Base-by-base conservation (phyloP, 2,329 filamentous ascomycete genomes). In the Colletotrichum sp. region DNA sequence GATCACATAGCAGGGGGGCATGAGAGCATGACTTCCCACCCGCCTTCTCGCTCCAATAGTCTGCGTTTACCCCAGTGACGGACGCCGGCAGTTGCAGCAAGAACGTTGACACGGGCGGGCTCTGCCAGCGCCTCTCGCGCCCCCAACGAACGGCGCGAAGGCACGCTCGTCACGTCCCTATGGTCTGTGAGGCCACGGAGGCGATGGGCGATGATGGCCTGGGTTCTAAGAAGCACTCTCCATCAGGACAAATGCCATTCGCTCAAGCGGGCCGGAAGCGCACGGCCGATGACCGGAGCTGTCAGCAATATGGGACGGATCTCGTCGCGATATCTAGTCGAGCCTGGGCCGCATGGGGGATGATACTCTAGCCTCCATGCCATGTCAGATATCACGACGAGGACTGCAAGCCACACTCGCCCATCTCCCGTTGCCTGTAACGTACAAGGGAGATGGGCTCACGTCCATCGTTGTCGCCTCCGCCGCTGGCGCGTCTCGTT, bases 51-150 rank as follows among this genome's bases (percentile, higher is more conserved):
- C 36, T 61, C 65, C 36, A 52, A 61, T 61, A 39, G 52, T 48
- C n/a, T 61, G 63, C n/a, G 19, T 64, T 64, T 34, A 64, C 34
- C 61, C 59, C 44, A 63, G 66, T 30, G 30, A 59, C 30, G 39
- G 63, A 57, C n/a, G 66, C 57, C 67, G 71, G 66, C 66, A 73
- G 71, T 64, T 60, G 32, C 57, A 63, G 59, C 57, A 63, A 52
- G 15, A 65, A 22, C 39, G 19, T 30, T 30, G 22, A 61, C n/a
- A 52, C 71, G 15, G 57, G 39, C 22, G 32, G 48, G 65, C 22
- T 34, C 19, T 36, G 28, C 48, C 30, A 59, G 28, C 32, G 34
- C 25, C 32, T 27, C 32, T 22, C 7, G 13, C 16, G n/a, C 28
- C 30, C 30, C 59, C 15, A 28, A 59, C 55, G 55, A 59, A 27